phyloP scores from a whole-genome alignment of 78 protist species.

The Polysphondylium violaceum region DNA sequence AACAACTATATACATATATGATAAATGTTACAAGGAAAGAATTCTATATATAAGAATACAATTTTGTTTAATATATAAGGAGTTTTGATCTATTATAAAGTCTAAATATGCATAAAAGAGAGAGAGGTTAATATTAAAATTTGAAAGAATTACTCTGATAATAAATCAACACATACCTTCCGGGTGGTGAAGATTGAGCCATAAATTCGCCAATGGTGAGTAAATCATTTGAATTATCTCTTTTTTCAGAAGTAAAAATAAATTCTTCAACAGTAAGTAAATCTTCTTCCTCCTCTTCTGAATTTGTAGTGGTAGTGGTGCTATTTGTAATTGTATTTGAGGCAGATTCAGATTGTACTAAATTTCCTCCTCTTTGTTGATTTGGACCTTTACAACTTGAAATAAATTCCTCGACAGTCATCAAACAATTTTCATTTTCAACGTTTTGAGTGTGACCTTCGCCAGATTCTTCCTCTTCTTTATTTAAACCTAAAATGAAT shows the following conservation, averaged over 20 bases:
- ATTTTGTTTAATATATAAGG: too few relatives aligned
- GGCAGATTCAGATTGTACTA: background rate
- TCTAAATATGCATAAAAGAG: background rate
- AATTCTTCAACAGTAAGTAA: conserved; percentile 66
- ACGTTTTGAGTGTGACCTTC: background rate
- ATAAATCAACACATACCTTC: too few relatives aligned
- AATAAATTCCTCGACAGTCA: conserved; percentile 75
- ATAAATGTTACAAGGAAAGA: background rate
- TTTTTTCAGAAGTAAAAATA: conserved; percentile 47
- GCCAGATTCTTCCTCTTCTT: conserved; percentile 22
- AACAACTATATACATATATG: background rate
- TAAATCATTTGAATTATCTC: conserved; percentile 70
- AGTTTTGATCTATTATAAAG: conserved; percentile 3
- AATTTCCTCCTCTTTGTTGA: background rate
- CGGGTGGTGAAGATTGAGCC: too few relatives aligned
- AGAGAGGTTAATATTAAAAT: background rate
- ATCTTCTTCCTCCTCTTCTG: conserved; percentile 30
- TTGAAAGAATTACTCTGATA: background rate
- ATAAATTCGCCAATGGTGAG: conserved; percentile 52
- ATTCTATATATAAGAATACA: background rate
- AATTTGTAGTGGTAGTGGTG: background rate
- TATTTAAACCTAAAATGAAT: conserved; percentile 30
- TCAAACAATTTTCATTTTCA: conserved; percentile 47
- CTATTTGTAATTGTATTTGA: background rate
- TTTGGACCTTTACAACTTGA: conserved; percentile 36